Evolutionary conservation across 2,329 filamentous ascomycete genomes (phyloP), one percentile per base, ranked within the genome.

Genomic region (Exophiala sp.): DNA sequence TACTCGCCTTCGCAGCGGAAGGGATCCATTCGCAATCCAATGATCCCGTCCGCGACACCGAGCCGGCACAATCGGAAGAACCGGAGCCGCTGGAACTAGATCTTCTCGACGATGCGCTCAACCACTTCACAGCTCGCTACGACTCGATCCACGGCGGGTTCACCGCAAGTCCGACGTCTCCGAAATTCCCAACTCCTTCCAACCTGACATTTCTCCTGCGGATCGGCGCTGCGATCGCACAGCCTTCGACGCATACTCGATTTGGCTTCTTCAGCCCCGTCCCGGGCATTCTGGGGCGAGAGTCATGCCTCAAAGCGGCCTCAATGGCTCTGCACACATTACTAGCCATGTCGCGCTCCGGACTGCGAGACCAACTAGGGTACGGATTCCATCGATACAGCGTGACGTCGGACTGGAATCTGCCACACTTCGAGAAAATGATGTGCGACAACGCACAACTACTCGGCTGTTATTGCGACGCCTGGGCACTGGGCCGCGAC

Each of bases 401-500:
- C 11, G 85, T 95, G 6, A 97, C 91, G 0, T 74, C 82, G 11
- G 87, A 97, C 68, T 98, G 93, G 93, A 87, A 85, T 56, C 73
- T 97, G 40, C 93, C 93, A 9, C 90, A 95, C 66, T 98, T 97
- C 61, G 93, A 98, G 71, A 97, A 97, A 73, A 89, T 97, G 78
- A 79, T 96, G 8, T 89, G 88, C 47, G 93, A 97, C 64, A 95
- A 98, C 62, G 84, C 87, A 0, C 84, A 96, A 59, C 76, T 97
- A 1, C 72, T 98, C 2, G 79, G 83, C 19, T 76, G 93, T 5
- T 97, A 93, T 61, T 75, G 95, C 5, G 89, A 96, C 62, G 90
- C 87, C 0, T 97, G 90, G 75, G 75, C 88, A 11, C 70, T 82
- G 21, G 81, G 78, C 0, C 75, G 77, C 43, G 77, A 84, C 9